These are phyloP conservation scores for Penicillium polonicum DNA, from an alignment of 2,329 filamentous ascomycete species.

Conservation along the genomic window DNA sequence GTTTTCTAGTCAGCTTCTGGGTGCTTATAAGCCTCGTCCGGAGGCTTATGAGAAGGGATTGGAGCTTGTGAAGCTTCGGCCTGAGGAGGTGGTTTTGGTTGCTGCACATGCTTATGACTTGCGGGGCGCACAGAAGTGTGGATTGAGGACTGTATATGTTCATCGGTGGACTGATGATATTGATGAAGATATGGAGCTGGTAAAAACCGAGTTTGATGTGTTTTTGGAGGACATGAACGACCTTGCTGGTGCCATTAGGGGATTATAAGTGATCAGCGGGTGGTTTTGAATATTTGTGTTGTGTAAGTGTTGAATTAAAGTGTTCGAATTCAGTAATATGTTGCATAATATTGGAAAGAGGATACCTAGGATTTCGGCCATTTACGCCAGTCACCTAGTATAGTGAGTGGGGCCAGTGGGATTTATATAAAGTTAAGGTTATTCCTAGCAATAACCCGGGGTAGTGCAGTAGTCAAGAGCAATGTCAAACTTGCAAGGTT, in stretches of 20 bases:
- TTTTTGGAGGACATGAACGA: conserved; percentile 30
- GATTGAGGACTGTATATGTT: conserved; percentile 55
- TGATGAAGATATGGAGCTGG: conserved; percentile 45
- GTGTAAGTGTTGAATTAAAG: background rate
- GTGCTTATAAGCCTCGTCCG: conserved; percentile 50
- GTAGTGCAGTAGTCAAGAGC: no score
- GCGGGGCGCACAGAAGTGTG: conserved; percentile 48
- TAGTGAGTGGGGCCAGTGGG: no score
- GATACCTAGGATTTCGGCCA: no score
- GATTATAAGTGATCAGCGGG: background rate
- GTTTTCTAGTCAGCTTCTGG: conserved; percentile 54
- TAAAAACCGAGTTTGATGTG: conserved; percentile 44
- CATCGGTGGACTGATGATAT: conserved; percentile 56
- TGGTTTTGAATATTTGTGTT: background rate
- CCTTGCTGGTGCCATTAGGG: conserved; percentile 11
- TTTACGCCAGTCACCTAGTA: no score
- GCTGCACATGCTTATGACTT: conserved; percentile 58
- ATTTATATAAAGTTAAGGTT: no score
- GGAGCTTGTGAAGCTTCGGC: conserved; percentile 44
- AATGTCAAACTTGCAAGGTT: no score
- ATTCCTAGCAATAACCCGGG: no score
- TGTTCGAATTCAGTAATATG: background rate
- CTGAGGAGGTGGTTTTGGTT: conserved; percentile 54
- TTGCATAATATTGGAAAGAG: no score
- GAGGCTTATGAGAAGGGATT: conserved; percentile 50